phyloP scores from a whole-genome alignment of 441 rosid species.

The Populus hybrid region DNA sequence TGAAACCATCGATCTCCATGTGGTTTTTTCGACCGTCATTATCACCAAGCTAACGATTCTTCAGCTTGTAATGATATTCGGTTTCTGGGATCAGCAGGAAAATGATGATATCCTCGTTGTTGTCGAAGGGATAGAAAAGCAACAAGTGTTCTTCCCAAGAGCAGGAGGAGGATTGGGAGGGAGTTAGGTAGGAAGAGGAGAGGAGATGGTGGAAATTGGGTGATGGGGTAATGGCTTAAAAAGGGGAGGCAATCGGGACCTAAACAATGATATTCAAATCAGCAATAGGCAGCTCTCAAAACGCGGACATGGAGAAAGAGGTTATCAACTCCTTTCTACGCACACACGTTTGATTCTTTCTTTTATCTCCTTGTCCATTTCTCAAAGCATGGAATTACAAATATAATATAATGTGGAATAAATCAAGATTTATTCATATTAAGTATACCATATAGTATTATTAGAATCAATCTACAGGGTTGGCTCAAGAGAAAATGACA shows the following conservation, averaged over 20 bases:
- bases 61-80: neutral
- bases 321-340: constrained; percentile 31
- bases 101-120: neutral
- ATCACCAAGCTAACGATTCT: neutral
- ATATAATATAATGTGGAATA: too few species aligned
- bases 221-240: constrained; percentile 6
- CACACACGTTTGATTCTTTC: constrained; percentile 21
- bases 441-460: too few species aligned
- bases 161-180: neutral
- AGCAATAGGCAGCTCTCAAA: constrained; percentile 1
- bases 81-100: neutral
- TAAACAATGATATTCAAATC: constrained; percentile 15
- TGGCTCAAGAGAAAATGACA: constrained; percentile 38
- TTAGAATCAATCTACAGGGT: constrained; percentile 24
- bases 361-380: neutral
- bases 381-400: too few species aligned
- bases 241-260: neutral
- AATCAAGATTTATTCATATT: neutral
- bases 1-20: constrained; percentile 44
- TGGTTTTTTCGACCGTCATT: constrained; percentile 37
- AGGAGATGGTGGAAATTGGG: constrained; percentile 2
- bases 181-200: neutral
- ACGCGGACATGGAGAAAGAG: constrained; percentile 33
- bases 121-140: neutral
- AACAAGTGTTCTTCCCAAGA: neutral